phyloP scores from a whole-genome alignment of 2,329 filamentous ascomycete species.

The Hypomyces rosellus region DNA sequence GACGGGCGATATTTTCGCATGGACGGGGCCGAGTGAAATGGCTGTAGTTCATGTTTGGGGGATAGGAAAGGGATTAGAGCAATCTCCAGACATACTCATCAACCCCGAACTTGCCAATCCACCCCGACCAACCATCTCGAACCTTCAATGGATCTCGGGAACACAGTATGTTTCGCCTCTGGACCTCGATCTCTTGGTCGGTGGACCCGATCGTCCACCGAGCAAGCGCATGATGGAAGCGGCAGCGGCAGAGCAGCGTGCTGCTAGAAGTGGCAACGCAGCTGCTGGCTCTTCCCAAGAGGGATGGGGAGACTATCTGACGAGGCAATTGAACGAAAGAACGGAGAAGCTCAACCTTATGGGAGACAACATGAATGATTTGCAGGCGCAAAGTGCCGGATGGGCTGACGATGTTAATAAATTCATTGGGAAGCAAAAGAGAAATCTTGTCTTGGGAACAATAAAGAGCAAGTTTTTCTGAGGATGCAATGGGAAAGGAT shows the following conservation, averaged over 20 bases:
- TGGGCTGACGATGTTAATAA: conserved; percentile 88
- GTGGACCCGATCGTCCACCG: conserved; percentile 78
- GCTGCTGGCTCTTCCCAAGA: conserved; percentile 40
- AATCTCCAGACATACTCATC: conserved; percentile 64
- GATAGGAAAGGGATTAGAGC: conserved; percentile 57
- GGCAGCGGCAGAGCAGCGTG: conserved; percentile 65
- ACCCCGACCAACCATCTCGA: conserved; percentile 85
- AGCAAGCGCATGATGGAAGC: conserved; percentile 85
- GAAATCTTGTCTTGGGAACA: conserved; percentile 68
- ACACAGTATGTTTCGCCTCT: conserved; percentile 83
- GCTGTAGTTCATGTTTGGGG: conserved; percentile 83
- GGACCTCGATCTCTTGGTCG: conserved; percentile 86
- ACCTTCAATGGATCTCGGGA: conserved; percentile 92
- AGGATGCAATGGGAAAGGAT: not conserved
- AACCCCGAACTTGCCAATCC: conserved; percentile 71
- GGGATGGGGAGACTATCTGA: conserved; percentile 72
- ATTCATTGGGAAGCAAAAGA: conserved; percentile 81
- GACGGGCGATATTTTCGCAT: conserved; percentile 78
- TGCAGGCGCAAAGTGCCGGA: conserved; percentile 72
- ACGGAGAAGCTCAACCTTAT: conserved; percentile 81
- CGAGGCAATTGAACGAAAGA: conserved; percentile 79
- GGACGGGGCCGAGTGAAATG: conserved; percentile 83
- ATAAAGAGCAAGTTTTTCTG: conserved; percentile 54
- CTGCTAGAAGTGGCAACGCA: conserved; percentile 35
- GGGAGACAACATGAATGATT: conserved; percentile 75